Percentiles rank a stretch among this genome's conserved stretches.
phyloP scores from a whole-genome alignment of 164 flowering plant species.

The Houttuynia cordata region DNA sequence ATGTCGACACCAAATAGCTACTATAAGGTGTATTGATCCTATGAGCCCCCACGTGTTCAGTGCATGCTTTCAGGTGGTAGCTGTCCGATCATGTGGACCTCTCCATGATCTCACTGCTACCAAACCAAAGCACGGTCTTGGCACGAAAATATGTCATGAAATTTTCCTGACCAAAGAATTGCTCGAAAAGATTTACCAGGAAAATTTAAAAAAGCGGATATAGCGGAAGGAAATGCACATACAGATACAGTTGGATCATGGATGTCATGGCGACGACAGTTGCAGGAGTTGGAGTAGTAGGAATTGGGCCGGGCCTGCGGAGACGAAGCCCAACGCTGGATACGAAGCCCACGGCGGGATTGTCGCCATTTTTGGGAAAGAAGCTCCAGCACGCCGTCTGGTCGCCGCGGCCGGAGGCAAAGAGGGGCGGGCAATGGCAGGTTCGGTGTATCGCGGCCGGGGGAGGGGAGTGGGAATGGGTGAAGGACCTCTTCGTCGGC shows the following conservation, averaged over 20 bases:
- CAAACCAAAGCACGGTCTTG: no score
- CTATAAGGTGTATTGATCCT: no score
- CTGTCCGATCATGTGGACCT: no score
- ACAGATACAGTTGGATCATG: background rate
- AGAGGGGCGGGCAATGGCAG: background rate
- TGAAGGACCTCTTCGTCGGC: constrained; percentile 54
- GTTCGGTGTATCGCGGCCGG: background rate
- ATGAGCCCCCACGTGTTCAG: no score
- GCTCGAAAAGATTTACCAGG: no score
- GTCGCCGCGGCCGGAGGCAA: background rate
- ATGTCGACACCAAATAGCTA: no score
- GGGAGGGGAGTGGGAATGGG: constrained; percentile 17
- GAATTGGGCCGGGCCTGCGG: constrained; percentile 2
- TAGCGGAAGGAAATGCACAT: no score
- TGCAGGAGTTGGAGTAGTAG: constrained; percentile 5
- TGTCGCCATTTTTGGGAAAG: constrained; percentile 2
- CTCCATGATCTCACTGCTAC: no score
- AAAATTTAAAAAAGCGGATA: no score
- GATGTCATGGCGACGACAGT: constrained; percentile 5
- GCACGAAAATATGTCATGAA: no score
- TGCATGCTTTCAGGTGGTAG: no score
- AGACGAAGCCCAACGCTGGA: background rate
- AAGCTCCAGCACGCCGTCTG: constrained; percentile 1
- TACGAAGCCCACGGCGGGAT: background rate
- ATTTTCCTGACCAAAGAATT: no score